Conservation (phyloP, 192 early-diverging fungal species). For the Piromyces finnis region DNA sequence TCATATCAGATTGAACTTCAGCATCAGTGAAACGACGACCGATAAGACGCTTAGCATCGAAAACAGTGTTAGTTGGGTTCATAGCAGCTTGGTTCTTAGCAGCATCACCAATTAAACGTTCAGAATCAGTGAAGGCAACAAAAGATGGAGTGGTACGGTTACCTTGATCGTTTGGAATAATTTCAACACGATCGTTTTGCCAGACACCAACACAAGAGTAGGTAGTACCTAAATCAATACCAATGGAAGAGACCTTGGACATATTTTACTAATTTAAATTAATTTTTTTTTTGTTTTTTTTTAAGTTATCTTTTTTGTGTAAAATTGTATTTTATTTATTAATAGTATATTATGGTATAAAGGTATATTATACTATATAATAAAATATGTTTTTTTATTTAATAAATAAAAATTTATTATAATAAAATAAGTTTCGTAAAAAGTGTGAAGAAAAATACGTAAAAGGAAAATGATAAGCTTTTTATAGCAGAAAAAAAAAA, state of each 20-base stretch:
- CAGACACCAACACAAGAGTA: constrained; percentile 56
- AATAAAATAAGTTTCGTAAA: too few species aligned
- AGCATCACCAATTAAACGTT: constrained; percentile 71
- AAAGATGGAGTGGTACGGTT: constrained; percentile 77
- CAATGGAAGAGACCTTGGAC: constrained; percentile 27
- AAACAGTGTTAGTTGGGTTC: constrained; percentile 81
- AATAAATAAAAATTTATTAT: neutral
- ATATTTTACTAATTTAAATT: neutral
- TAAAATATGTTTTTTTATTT: neutral
- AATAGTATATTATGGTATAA: neutral
- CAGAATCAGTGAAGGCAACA: constrained; percentile 60
- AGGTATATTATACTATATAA: neutral
- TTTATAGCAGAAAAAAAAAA: too few species aligned
- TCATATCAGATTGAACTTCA: constrained; percentile 60
- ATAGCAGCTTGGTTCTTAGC: constrained; percentile 82
- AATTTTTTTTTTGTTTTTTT: neutral
- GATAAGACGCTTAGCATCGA: constrained; percentile 81
- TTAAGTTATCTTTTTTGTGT: neutral
- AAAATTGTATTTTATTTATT: neutral
- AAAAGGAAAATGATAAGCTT: too few species aligned
- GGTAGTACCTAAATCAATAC: constrained; percentile 96
- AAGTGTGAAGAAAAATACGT: neutral
- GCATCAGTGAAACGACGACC: constrained; percentile 72
- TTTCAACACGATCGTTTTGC: constrained; percentile 40
- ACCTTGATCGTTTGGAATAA: constrained; percentile 78